Conservation (phyloP, 306 rosid genomes). For the Calophaca sinica region DNA sequence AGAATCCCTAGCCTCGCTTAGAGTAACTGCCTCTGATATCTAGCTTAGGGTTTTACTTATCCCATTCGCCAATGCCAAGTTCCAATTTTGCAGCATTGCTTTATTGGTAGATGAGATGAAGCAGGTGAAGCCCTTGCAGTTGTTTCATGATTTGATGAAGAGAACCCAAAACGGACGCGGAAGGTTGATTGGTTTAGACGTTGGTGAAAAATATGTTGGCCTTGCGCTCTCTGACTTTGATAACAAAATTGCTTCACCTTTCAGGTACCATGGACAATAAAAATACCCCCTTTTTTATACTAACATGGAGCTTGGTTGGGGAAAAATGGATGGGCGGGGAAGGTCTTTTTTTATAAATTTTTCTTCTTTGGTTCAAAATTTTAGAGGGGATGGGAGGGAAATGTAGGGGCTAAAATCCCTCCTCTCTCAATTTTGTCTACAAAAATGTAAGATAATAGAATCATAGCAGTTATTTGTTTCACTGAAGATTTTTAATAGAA, state of each 20-base stretch:
- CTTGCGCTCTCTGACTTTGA: conserved; percentile 70
- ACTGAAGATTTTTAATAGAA: too few species aligned
- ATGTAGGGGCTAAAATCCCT: too few species aligned
- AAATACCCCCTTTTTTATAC: not conserved
- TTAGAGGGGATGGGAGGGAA: too few species aligned
- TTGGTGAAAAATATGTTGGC: conserved; percentile 85
- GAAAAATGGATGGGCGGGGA: too few species aligned
- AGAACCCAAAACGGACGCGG: conserved; percentile 47
- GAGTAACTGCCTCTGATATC: not conserved
- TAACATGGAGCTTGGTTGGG: not conserved
- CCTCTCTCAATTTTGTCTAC: too few species aligned
- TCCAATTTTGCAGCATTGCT: conserved; percentile 12
- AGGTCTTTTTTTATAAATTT: too few species aligned
- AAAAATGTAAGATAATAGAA: too few species aligned
- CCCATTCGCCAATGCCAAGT: not conserved
- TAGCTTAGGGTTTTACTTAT: not conserved
- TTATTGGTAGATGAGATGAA: conserved; percentile 65
- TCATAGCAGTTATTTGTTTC: too few species aligned
- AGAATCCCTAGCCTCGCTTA: not conserved
- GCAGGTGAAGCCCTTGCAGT: conserved; percentile 59
- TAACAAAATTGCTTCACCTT: conserved; percentile 75
- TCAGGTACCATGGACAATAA: conserved; percentile 47
- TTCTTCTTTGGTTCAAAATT: too few species aligned
- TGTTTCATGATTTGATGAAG: conserved; percentile 61
- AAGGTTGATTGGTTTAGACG: conserved; percentile 84